Evolutionary conservation across 306 rosid genomes (phyloP).

Genomic region (Psophocarpus tetragonolobus): DNA sequence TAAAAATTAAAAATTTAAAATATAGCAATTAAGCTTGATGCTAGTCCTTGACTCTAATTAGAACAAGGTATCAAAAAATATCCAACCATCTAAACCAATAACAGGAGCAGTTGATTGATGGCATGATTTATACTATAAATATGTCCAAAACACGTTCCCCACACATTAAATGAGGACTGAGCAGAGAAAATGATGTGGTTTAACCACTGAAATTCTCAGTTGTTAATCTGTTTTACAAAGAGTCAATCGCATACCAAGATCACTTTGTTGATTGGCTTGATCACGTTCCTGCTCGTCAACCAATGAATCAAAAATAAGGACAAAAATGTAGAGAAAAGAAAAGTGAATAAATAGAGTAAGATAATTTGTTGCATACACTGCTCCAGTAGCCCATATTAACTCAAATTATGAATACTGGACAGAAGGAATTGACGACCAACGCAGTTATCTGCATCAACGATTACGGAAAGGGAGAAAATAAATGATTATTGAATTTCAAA

Average conservation of each 20-base stretch:
- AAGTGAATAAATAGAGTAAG: background rate
- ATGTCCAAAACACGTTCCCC: background rate
- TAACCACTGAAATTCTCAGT: conserved; percentile 2
- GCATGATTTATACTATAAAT: background rate
- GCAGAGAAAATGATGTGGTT: background rate
- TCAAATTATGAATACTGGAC: background rate
- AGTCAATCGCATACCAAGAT: conserved; percentile 27
- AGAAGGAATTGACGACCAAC: background rate
- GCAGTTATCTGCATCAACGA: conserved; percentile 36
- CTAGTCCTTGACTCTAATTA: background rate
- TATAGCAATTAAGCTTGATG: background rate
- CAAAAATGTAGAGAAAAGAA: background rate
- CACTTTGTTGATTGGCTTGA: conserved; percentile 33
- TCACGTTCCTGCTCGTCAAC: conserved; percentile 19
- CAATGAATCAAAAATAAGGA: conserved; percentile 9
- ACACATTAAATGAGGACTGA: background rate
- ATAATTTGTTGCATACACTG: conserved; percentile 37
- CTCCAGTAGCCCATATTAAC: conserved; percentile 35
- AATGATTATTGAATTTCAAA: background rate
- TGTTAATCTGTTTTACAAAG: background rate
- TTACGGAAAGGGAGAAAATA: background rate
- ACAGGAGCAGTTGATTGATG: background rate
- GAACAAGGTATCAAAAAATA: background rate
- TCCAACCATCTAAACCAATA: background rate
- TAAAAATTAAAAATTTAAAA: no score